Evolutionary conservation across 257 asterid species (phyloP), one percentile per base, ranked within the genome.

Genomic region (Galeopsis tetrahit): DNA sequence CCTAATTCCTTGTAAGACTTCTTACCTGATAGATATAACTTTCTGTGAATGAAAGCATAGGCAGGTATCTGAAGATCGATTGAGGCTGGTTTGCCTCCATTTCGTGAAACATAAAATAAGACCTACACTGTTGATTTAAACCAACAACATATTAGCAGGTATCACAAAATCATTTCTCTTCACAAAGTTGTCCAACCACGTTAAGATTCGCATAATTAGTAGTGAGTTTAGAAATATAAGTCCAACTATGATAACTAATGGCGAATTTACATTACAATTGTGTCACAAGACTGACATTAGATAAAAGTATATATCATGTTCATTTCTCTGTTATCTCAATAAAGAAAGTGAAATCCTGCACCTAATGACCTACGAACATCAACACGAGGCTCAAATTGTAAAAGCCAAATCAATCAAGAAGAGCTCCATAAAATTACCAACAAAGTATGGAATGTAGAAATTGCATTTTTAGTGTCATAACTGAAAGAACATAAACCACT

Each of bases 21-120:
- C 38, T 62, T 57, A 92, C 98, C 97, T 95, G 97, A 84, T 95
- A 95, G 55, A 95, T 90, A 77, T 78, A 95, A 79, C 99, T 90
- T 79, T 92, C 99, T 38, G 93, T 82, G 73, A 95, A 92, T 5
- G 97, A 88, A 70, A 95, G 97, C 69, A 95, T 70, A 6, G 99
- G 99, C 21, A 95, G 85, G 85, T 84, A 84, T 81, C 76, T 86
- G 86, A 92, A 92, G 59, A 92, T 77, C 43, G 83, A 79, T 36
- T 72, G 86, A 0, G 92, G 92, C 73, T 85, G 82, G 65, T 84
- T 84, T 40, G 76, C 82, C 66, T 95, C 97, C 93, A 95, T 83
- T 34, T 78, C 59, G 75, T 95, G 99, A 80, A 95, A 95, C 96
- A 92, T 84, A 81, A 90, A 90, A 76, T 92, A 90, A 42, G 99